Evolutionary conservation across 441 rosid genomes (phyloP).

Genomic region (Syzygium malaccense): DNA sequence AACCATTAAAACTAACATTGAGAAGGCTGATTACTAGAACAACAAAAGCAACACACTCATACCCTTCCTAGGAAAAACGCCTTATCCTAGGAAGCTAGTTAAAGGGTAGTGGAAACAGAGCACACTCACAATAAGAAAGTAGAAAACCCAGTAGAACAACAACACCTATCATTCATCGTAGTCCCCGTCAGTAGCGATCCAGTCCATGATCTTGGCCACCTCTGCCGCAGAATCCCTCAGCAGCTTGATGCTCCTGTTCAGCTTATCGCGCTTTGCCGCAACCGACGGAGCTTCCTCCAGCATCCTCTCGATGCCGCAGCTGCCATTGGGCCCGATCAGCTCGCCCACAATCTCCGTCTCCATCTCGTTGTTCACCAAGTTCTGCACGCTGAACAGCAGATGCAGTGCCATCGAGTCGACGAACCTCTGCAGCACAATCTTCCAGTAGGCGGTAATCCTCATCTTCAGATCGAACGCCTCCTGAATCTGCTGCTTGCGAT

Average conservation of each 20-base stretch:
- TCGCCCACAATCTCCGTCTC: neutral
- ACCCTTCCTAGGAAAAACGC: neutral
- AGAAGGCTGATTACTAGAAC: neutral
- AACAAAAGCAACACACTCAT: neutral
- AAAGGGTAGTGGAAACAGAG: neutral
- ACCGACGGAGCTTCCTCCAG: neutral
- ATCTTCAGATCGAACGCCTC: neutral
- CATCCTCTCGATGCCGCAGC: neutral
- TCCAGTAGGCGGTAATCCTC: neutral
- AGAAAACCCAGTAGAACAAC: neutral
- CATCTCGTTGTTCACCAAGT: neutral
- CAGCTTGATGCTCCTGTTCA: neutral
- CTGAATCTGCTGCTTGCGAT: neutral
- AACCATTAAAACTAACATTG: neutral
- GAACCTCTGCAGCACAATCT: neutral
- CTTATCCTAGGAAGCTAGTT: neutral
- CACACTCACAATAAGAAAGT: neutral
- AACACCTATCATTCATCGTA: neutral
- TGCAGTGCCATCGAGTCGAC: neutral
- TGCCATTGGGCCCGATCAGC: neutral
- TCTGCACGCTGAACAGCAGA: neutral
- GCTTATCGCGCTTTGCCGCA: neutral
- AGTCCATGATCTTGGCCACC: neutral
- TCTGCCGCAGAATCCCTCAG: neutral
- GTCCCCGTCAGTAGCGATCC: neutral